These are phyloP conservation scores for Ogataea hybrid DNA, from an alignment of 1,139 yeast species.

Conservation along the genomic window DNA sequence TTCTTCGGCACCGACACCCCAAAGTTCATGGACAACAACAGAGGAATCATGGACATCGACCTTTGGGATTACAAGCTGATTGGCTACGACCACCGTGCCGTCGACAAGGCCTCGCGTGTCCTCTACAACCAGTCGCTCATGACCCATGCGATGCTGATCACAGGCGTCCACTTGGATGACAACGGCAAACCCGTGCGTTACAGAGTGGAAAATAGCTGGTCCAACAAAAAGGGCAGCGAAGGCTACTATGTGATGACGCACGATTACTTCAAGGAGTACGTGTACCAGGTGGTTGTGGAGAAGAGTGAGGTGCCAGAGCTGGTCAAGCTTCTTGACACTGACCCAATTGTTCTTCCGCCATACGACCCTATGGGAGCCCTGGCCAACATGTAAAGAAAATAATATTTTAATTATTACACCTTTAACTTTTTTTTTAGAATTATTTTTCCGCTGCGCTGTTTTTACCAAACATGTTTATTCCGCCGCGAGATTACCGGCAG, in stretches of 20 bases:
- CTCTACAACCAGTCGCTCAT: conserved; percentile 58
- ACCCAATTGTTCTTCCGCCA: conserved; percentile 61
- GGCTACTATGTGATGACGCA: conserved; percentile 83
- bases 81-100: conserved; percentile 54
- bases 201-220: conserved; percentile 89
- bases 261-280: conserved; percentile 78
- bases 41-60: conserved; percentile 69
- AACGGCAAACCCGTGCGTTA: conserved; percentile 66
- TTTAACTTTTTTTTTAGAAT: background rate
- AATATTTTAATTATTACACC: background rate
- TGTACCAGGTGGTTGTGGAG: conserved; percentile 73
- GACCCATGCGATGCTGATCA: conserved; percentile 88
- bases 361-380: conserved; percentile 90
- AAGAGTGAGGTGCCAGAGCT: conserved; percentile 49
- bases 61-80: conserved; percentile 66
- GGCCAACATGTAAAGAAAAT: conserved; percentile 37
- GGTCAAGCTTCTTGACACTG: conserved; percentile 45
- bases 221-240: conserved; percentile 66
- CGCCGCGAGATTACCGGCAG: conserved; percentile 38
- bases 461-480: conserved; percentile 10
- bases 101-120: conserved; percentile 57
- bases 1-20: conserved; percentile 88
- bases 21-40: conserved; percentile 53
- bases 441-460: conserved; percentile 6
- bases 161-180: conserved; percentile 59